Conservation (phyloP, 768 basidiomycete species). For the Hebeloma cylindrosporum region DNA sequence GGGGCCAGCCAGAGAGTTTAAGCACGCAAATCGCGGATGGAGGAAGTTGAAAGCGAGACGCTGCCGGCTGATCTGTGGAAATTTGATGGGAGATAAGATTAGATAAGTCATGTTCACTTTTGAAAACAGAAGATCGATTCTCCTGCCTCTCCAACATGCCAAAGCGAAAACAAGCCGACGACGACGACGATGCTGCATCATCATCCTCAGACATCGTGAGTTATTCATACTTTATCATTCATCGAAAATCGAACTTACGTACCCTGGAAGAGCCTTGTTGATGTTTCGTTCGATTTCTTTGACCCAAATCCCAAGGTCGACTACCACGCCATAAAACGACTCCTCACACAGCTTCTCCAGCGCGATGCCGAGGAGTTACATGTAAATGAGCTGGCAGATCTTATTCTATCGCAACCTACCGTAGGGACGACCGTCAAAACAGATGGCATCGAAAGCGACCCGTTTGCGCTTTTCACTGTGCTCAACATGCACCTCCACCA, state of each 20-base stretch:
- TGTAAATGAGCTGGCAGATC: slow-evolving; percentile 73
- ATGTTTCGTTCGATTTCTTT: slow-evolving; percentile 95
- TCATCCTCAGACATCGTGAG: slow-evolving; percentile 28
- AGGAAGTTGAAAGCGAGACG: neutral
- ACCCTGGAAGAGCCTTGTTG: slow-evolving; percentile 46
- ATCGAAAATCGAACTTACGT: slow-evolving; percentile 7
- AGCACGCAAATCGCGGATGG: too few species aligned
- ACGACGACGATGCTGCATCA: slow-evolving; percentile 23
- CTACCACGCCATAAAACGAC: slow-evolving; percentile 81
- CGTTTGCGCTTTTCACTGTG: slow-evolving; percentile 84
- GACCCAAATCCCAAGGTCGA: slow-evolving; percentile 80
- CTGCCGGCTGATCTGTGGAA: neutral
- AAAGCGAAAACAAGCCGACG: slow-evolving; percentile 30
- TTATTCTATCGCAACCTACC: slow-evolving; percentile 69
- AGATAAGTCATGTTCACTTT: slow-evolving; percentile 21
- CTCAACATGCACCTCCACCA: slow-evolving; percentile 74
- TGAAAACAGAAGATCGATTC: slow-evolving; percentile 16
- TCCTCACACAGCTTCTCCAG: slow-evolving; percentile 68
- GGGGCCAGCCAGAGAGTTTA: too few species aligned
- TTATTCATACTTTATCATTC: neutral
- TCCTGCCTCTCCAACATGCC: slow-evolving; percentile 24
- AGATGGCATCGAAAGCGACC: slow-evolving; percentile 87
- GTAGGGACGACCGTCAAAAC: slow-evolving; percentile 93
- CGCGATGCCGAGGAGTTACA: slow-evolving; percentile 73
- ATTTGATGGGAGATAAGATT: slow-evolving; percentile 9